These are phyloP conservation scores for Pachysandra terminalis DNA, from an alignment of 164 flowering plant genomes.

Conservation along the genomic window DNA sequence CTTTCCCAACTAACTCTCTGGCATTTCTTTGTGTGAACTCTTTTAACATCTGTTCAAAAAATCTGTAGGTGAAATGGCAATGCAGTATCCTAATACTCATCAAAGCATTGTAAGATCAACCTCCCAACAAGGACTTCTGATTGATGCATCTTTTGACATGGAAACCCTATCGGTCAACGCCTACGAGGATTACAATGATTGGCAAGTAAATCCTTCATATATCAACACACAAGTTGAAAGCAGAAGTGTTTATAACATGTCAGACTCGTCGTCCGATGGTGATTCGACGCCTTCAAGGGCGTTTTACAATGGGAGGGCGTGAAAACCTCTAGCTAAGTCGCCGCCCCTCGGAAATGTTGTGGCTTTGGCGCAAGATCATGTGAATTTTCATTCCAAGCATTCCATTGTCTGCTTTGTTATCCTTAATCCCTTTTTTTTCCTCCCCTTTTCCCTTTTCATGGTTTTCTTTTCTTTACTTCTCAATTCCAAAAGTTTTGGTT, in stretches of 20 bases:
- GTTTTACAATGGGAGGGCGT: not conserved
- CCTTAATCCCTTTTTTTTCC: no score
- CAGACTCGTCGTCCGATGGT: constrained; percentile 1
- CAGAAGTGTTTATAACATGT: not conserved
- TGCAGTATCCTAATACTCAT: constrained; percentile 3
- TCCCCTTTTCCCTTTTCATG: no score
- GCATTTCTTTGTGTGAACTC: no score
- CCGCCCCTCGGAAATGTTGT: constrained; percentile 8
- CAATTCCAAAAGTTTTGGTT: no score
- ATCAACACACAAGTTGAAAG: not conserved
- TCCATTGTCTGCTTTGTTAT: no score
- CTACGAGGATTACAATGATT: not conserved
- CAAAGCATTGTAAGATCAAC: not conserved
- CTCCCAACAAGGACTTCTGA: not conserved
- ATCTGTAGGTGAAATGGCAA: not conserved
- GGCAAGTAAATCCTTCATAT: constrained; percentile 1
- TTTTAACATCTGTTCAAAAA: not conserved
- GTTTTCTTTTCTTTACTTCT: no score
- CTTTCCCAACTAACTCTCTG: not conserved
- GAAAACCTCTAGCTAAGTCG: not conserved
- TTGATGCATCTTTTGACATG: not conserved
- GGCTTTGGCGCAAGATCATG: constrained; percentile 12
- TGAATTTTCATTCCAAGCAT: not conserved
- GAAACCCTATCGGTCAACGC: not conserved
- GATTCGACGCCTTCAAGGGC: not conserved